Evolutionary conservation across 805 yeast genomes (phyloP), one percentile per base, ranked within the genome.

Genomic region (Scheffersomyces coipomensis): DNA sequence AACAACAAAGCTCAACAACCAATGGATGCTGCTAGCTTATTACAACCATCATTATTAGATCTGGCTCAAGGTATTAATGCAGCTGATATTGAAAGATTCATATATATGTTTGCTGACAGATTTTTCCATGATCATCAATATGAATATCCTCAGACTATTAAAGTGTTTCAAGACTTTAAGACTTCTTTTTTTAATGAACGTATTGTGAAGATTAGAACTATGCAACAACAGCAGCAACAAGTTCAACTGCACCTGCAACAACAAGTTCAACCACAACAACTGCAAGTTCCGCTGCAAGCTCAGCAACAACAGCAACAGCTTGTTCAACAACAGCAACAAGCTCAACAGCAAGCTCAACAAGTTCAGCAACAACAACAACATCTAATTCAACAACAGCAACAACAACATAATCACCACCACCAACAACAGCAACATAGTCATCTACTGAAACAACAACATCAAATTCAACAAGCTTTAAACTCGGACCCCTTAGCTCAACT

Each of bases 111-210:
- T 48, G 75, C 72, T 5, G 74, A 67, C 49, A 48, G 61, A 33
- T 70, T 68, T 41, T 69, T 70, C 55, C 60, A 53, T 41, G 66
- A 64, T 31, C 61, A 65, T 47, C 66, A 59, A 39, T 64, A 56
- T 42, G 71, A 66, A 34, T 70, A 66, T 39, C 75, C 75, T 3
- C 72, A 68, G 44, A 67, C 74, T 12, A 49, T 64, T 31, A 66
- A 68, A 48, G 52, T 65, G 10, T 70, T 68, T 49, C 73, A 67
- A 43, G 72, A 69, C 41, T 68, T 70, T 50, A 69, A 69, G 47
- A 56, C 51, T 34, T 58, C 73, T 16, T 69, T 70, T 40, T 55
- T 59, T 37, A 66, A 66, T 38, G 75, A 70, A 49, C 44, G 73
- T 40, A 62, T 68, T 26, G 58, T 64, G n/a, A 63, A 58, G 38